These are phyloP conservation scores for Trametes gibbosa DNA, from an alignment of 768 basidiomycete species.

Conservation along the genomic window DNA sequence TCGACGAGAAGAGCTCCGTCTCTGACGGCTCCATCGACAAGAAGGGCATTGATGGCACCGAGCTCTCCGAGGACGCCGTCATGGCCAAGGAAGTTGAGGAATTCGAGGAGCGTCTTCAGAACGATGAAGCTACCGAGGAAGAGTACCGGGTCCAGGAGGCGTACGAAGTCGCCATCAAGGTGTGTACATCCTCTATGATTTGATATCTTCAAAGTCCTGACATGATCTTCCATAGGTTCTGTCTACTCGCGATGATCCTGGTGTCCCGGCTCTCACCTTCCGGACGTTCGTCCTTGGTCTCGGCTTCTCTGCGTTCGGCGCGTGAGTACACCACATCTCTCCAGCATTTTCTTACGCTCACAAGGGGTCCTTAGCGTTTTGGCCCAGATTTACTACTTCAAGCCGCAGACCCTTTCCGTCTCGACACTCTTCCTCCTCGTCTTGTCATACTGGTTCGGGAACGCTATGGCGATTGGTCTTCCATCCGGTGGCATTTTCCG, in stretches of 20 bases:
- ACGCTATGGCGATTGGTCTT: slow-evolving; percentile 36
- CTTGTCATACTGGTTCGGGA: slow-evolving; percentile 51
- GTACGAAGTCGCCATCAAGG: slow-evolving; percentile 41
- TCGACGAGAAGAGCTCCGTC: slow-evolving; percentile 23
- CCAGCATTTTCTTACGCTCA: slow-evolving; percentile 3
- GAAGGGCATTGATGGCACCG: slow-evolving; percentile 17
- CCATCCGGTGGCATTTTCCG: slow-evolving; percentile 30
- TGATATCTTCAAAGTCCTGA: background rate
- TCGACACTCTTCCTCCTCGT: slow-evolving; percentile 51
- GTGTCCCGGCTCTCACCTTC: slow-evolving; percentile 48
- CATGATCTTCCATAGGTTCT: slow-evolving; percentile 27
- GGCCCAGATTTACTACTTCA: slow-evolving; percentile 36
- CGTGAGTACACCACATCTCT: slow-evolving; percentile 32
- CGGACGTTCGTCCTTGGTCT: slow-evolving; percentile 54
- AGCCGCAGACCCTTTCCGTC: slow-evolving; percentile 49
- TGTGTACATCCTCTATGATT: slow-evolving; percentile 2
- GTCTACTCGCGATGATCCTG: slow-evolving; percentile 36
- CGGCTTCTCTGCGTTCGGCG: slow-evolving; percentile 54
- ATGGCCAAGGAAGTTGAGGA: slow-evolving; percentile 30
- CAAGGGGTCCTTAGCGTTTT: slow-evolving; percentile 23
- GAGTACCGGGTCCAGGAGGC: slow-evolving; percentile 37
- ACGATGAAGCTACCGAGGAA: slow-evolving; percentile 33
- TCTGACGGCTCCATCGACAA: slow-evolving; percentile 25
- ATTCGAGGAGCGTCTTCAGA: slow-evolving; percentile 31
- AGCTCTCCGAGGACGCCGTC: slow-evolving; percentile 25